phyloP scores from a whole-genome alignment of 352 stramenopile species.

The Globisporangium carolinianum region DNA sequence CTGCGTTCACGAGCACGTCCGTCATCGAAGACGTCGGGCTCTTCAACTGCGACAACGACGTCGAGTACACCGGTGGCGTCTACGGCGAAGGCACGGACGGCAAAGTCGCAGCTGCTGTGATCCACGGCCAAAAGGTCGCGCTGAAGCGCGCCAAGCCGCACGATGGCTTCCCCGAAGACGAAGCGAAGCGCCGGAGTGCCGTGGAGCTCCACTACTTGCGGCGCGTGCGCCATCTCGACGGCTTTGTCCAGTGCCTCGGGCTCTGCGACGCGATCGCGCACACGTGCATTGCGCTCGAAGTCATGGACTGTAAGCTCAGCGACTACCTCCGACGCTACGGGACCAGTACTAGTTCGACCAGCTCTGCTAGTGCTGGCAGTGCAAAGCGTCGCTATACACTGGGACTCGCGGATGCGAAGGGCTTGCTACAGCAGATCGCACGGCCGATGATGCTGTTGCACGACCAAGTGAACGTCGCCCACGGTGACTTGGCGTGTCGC shows the following conservation, averaged over 20 bases:
- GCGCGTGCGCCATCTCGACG: conserved; percentile 62
- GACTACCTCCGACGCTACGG: conserved; percentile 77
- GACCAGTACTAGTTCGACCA: conserved; percentile 6
- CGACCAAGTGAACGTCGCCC: conserved; percentile 72
- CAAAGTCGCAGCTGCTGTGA: conserved; percentile 69
- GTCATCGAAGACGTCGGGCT: conserved; percentile 79
- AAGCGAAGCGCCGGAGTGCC: conserved; percentile 74
- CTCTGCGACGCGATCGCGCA: conserved; percentile 80
- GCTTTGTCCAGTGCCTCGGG: conserved; percentile 77
- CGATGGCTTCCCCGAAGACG: conserved; percentile 62
- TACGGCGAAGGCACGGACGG: conserved; percentile 84
- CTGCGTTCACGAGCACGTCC: conserved; percentile 66
- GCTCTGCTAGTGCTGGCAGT: not conserved
- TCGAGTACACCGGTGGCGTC: conserved; percentile 74
- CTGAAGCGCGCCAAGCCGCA: conserved; percentile 79
- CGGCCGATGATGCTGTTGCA: conserved; percentile 74
- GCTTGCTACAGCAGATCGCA: conserved; percentile 69
- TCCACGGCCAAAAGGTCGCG: conserved; percentile 72
- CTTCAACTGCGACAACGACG: conserved; percentile 78
- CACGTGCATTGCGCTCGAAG: conserved; percentile 79
- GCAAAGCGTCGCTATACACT: conserved; percentile 53
- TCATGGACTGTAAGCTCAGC: conserved; percentile 87
- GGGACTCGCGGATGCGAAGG: conserved; percentile 40
- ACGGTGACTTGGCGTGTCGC: conserved; percentile 77
- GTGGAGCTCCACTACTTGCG: conserved; percentile 78